Conservation (phyloP, 306 rosid species). For the Nissolia schottii region DNA sequence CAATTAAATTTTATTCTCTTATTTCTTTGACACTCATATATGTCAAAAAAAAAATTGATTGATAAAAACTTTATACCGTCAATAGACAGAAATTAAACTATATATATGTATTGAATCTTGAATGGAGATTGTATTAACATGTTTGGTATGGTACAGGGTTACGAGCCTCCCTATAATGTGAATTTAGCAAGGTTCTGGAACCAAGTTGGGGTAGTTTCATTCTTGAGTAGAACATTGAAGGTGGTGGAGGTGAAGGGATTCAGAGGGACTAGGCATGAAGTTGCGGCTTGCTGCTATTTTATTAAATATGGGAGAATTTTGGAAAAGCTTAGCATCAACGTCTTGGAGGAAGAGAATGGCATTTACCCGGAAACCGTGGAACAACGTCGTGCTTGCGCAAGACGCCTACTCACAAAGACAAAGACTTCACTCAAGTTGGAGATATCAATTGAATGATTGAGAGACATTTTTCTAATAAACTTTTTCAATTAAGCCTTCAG, state of each 20-base stretch:
- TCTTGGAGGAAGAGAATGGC: not conserved
- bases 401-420: rapidly evolving
- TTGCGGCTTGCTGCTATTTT: not conserved
- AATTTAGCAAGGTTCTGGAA: not conserved
- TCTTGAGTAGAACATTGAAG: conserved; percentile 4
- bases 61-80: no score
- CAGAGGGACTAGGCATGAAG: not conserved
- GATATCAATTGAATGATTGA: not conserved
- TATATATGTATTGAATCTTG: no score
- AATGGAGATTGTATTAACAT: not conserved
- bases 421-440: not conserved
- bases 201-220: not conserved
- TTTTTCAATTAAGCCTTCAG: no score
- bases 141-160: conserved; percentile 11
- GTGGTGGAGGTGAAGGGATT: conserved; percentile 22
- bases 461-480: no score
- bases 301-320: not conserved
- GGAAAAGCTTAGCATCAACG: not conserved
- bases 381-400: not conserved
- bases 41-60: no score
- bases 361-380: not conserved
- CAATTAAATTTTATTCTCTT: no score
- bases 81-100: no score
- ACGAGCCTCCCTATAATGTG: conserved; percentile 12
- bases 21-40: no score